Evolutionary conservation across 129 eudicot genomes (phyloP), one percentile per base, ranked within the genome.

Genomic region (Arctium lappa): DNA sequence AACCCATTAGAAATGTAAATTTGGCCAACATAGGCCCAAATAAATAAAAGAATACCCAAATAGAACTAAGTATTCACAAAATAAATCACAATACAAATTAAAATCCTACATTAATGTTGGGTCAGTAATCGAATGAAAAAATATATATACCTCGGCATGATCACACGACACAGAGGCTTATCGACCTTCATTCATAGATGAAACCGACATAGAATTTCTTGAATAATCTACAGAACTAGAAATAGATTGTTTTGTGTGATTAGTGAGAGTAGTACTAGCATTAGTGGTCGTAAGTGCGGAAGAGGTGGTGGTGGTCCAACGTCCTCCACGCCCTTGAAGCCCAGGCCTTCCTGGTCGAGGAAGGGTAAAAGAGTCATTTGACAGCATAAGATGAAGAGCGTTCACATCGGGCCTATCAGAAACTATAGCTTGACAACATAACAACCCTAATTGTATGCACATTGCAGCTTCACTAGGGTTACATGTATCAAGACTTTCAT

Each of bases 341-440:
- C 91, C 98, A 3, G 98, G 98, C 76, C 81, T 85, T 75, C 96
- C 96, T 0, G 97, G 97, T 18, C 3, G 76, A 3, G 97, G 92
- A 73, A 94, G 76, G 69, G 80, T 84, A 85, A 90, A 90, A 4
- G 98, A 94, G 50, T 89, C 96, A 38, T 92, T 84, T 32, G 92
- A 92, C 50, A 94, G 38, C 91, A 86, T 89, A 36, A 94, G 90
- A 69, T 92, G 86, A 9, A 92, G 79, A 13, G 87, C 40, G 62
- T 93, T 94, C 97, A 94, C 91, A 87, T 91, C 93, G 4, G 97
- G 98, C 78, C 98, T 86, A 18, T 94, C 94, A 1, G 88, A 82
- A 46, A 92, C 89, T 8, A 70, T 80, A 62, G 98, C 89, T 87
- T 94, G 98, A 80, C 98, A 94, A 79, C 98, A 92, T 74, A 92